Conservation (phyloP, 2,329 filamentous ascomycete species). For the Nothophoma quercina region DNA sequence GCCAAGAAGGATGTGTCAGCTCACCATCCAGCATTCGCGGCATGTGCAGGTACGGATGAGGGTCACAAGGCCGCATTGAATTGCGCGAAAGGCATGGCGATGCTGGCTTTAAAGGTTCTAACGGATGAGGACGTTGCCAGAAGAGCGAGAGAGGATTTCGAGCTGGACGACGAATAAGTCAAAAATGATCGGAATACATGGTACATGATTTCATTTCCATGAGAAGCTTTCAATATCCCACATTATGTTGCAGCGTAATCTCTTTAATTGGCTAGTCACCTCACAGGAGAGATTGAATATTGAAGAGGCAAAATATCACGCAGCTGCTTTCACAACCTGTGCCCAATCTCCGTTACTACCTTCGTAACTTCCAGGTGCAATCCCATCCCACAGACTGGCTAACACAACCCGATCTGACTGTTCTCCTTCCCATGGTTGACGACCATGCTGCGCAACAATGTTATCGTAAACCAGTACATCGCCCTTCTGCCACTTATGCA, state of each 20-base stretch:
- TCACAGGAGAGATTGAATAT: no score
- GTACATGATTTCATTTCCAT: no score
- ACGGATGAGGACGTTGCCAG: conserved; percentile 23
- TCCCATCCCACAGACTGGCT: not conserved
- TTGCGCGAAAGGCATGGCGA: conserved; percentile 57
- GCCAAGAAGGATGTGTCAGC: conserved; percentile 46
- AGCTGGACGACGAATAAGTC: conserved; percentile 12
- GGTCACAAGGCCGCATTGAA: conserved; percentile 54
- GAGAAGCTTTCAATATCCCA: no score
- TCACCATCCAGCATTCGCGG: conserved; percentile 55
- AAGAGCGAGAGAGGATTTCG: conserved; percentile 26
- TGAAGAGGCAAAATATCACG: no score
- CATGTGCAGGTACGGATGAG: conserved; percentile 50
- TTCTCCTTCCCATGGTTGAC: not conserved
- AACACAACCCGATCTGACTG: not conserved
- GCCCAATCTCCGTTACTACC: not conserved
- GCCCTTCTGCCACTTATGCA: not conserved
- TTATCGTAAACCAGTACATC: not conserved
- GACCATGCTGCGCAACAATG: not conserved
- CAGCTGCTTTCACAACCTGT: not conserved
- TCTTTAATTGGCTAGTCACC: no score
- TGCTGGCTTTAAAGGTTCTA: conserved; percentile 25
- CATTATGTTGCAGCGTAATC: no score
- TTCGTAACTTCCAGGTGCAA: not conserved
- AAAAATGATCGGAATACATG: no score